Conservation (phyloP, 495 filamentous ascomycete genomes). For the Penicillium dipodomyicola region DNA sequence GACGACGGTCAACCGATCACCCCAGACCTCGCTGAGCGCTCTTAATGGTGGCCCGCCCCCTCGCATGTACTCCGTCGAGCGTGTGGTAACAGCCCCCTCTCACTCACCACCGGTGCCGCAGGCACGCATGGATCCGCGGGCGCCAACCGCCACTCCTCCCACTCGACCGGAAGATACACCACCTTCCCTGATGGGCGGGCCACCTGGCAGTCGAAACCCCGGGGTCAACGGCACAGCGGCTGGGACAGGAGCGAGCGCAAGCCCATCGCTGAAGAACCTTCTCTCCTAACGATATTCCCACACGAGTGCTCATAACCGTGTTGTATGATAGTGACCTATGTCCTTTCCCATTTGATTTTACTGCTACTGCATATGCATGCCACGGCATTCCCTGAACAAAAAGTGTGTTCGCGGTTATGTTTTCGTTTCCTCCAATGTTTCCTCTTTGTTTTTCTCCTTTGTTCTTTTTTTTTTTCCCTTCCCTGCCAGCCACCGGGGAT, state of each 20-base stretch:
- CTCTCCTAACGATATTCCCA: constrained; percentile 50
- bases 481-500: neutral
- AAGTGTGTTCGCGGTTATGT: constrained; percentile 11
- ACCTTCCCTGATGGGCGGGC: constrained; percentile 23
- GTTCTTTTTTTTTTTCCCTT: neutral
- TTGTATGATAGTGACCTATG: constrained; percentile 30
- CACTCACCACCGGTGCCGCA: constrained; percentile 41
- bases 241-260: constrained; percentile 62
- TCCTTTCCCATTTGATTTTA: constrained; percentile 23
- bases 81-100: constrained; percentile 34
- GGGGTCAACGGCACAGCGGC: constrained; percentile 38
- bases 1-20: constrained; percentile 43
- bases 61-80: constrained; percentile 38
- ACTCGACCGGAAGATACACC: constrained; percentile 36
- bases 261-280: constrained; percentile 72
- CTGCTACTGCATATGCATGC: constrained; percentile 26
- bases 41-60: constrained; percentile 40
- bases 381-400: constrained; percentile 22
- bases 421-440: constrained; percentile 9
- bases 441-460: neutral
- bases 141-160: constrained; percentile 36
- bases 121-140: constrained; percentile 36
- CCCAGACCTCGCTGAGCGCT: constrained; percentile 39
- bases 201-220: constrained; percentile 31
- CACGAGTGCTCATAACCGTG: constrained; percentile 10